Percentiles rank a stretch among this genome's conserved stretches.
phyloP scores from a whole-genome alignment of 2,329 filamentous ascomycete species.

The Colletotrichum gigasporum region DNA sequence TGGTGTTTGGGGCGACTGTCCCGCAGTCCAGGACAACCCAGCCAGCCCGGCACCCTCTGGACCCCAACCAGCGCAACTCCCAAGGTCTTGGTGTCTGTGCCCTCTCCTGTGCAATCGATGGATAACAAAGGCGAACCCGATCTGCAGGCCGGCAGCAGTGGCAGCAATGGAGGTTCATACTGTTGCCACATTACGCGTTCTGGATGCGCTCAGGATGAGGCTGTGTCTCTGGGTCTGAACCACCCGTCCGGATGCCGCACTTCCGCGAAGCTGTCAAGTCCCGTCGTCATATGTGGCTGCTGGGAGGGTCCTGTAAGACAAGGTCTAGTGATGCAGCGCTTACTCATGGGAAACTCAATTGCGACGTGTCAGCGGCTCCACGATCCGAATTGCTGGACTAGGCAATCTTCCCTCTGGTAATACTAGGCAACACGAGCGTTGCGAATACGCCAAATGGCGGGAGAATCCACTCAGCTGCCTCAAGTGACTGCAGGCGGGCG shows the following conservation, averaged over 20 bases:
- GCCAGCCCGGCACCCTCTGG: not conserved
- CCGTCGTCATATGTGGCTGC: not conserved
- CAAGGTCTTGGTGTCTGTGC: not conserved
- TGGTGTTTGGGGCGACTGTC: not conserved
- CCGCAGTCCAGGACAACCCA: slow-evolving; percentile 3
- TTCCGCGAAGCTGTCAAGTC: not conserved
- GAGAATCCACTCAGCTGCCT: too few species aligned
- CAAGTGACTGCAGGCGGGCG: too few species aligned
- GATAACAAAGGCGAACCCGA: not conserved
- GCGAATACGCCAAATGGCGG: too few species aligned
- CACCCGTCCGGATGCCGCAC: not conserved
- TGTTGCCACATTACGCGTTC: not conserved
- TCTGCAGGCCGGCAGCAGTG: too few species aligned
- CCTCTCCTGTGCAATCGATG: not conserved
- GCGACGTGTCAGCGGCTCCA: too few species aligned
- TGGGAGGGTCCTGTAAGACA: not conserved
- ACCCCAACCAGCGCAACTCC: too few species aligned
- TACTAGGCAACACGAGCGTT: too few species aligned
- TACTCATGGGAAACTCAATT: too few species aligned
- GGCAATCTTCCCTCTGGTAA: too few species aligned
- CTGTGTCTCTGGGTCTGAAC: not conserved
- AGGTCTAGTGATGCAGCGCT: too few species aligned
- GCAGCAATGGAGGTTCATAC: not conserved
- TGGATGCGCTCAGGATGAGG: not conserved
- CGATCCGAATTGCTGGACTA: too few species aligned